phyloP scores from a whole-genome alignment of 2,329 filamentous ascomycete genomes.

The Stromatinia cepivora region DNA sequence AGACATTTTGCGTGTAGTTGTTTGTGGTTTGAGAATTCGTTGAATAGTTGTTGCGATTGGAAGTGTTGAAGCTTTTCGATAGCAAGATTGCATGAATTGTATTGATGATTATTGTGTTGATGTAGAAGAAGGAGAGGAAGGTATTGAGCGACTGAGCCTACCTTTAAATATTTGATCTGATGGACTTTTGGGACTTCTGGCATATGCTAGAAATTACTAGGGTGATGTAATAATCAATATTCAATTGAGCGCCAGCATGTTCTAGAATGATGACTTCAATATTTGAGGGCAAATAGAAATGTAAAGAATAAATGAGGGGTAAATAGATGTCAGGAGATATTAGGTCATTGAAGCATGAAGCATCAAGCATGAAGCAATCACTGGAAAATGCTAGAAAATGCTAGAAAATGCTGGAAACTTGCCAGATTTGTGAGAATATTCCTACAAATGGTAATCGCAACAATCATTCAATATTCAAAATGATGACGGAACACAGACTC shows the following conservation, averaged over 20 bases:
- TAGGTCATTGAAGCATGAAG: slow-evolving; percentile 14
- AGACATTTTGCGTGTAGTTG: slow-evolving; percentile 52
- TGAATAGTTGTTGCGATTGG: slow-evolving; percentile 20
- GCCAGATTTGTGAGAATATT: slow-evolving; percentile 1
- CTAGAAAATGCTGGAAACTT: slow-evolving; percentile 15
- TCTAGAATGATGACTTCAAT: neutral
- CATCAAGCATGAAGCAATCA: slow-evolving; percentile 6
- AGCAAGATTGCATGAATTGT: slow-evolving; percentile 21
- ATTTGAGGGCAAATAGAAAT: slow-evolving; percentile 15
- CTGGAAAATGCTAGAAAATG: slow-evolving; percentile 8
- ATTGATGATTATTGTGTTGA: slow-evolving; percentile 24
- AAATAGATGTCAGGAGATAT: slow-evolving; percentile 2
- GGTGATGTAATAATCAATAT: neutral
- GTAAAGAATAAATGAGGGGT: slow-evolving; percentile 13
- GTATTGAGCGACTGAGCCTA: neutral
- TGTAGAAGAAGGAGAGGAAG: slow-evolving; percentile 16
- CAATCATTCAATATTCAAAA: neutral
- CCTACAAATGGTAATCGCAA: neutral
- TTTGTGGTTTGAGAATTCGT: slow-evolving; percentile 34
- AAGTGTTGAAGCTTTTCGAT: slow-evolving; percentile 21
- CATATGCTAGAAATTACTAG: slow-evolving; percentile 18
- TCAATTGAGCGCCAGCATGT: slow-evolving; percentile 3
- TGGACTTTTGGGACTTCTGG: slow-evolving; percentile 11
- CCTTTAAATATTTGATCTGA: slow-evolving; percentile 22
- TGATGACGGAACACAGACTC: neutral